A percentile compares a stretch with the other conserved stretches of the same genome.
phyloP scores from a whole-genome alignment of 768 basidiomycete species.

The Flagelloscypha sp. region DNA sequence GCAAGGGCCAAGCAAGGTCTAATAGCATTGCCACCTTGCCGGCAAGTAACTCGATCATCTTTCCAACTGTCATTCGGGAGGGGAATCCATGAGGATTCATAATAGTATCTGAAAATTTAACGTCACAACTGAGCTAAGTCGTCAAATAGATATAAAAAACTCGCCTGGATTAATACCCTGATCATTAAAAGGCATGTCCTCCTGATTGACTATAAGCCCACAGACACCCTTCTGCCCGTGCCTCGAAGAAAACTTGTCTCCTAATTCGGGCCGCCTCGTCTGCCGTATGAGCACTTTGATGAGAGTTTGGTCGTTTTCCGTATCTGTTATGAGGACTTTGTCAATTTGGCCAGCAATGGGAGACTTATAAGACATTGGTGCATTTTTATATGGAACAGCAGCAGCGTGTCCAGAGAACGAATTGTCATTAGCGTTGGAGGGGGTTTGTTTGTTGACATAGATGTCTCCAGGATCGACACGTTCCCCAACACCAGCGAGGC shows the following conservation, averaged over 20 bases:
- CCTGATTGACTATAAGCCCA: conserved; percentile 96
- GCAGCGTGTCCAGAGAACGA: conserved; percentile 78
- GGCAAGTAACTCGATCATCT: conserved; percentile 97
- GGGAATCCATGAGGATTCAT: conserved; percentile 99
- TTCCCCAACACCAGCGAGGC: conserved; percentile 91
- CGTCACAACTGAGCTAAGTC: conserved; percentile 3
- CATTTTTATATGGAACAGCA: conserved; percentile 82
- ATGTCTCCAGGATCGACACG: conserved; percentile 88
- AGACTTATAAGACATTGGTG: conserved; percentile 89
- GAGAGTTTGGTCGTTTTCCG: conserved; percentile 91
- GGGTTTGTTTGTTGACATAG: conserved; percentile 95
- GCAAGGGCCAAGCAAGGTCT: not conserved
- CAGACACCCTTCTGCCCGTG: conserved; percentile 99
- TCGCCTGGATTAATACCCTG: conserved; percentile 88
- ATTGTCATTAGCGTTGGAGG: conserved; percentile 90
- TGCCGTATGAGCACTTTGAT: conserved; percentile 97
- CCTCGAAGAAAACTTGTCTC: conserved; percentile 96
- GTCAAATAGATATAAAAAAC: conserved; percentile 14
- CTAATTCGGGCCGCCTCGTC: conserved; percentile 91
- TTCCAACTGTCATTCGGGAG: conserved; percentile 98
- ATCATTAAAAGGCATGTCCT: conserved; percentile 99
- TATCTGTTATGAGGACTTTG: conserved; percentile 96
- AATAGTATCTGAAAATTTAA: conserved; percentile 67
- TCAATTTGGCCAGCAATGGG: conserved; percentile 92
- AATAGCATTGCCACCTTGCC: conserved; percentile 61